phyloP scores from a whole-genome alignment of 345 rosid genomes.

The Populus ilicifolia region DNA sequence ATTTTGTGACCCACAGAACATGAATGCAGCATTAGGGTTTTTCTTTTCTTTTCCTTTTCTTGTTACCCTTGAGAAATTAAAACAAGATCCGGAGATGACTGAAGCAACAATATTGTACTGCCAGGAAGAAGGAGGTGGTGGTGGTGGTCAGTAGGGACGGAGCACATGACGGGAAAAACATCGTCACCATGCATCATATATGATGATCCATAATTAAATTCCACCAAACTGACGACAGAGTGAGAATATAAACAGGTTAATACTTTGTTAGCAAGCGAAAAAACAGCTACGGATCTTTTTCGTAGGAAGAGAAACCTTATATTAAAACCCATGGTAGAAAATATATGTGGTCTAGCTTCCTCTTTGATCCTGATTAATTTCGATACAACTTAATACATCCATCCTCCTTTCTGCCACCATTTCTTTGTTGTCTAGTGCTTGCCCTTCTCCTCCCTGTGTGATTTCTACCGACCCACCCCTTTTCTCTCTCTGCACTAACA shows the following conservation, averaged over 20 bases:
- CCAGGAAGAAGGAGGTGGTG: not conserved
- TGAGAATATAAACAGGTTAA: not conserved
- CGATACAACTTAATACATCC: not conserved
- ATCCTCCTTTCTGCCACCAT: not conserved
- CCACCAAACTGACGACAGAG: conserved; percentile 1
- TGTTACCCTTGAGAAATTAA: not conserved
- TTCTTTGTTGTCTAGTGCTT: conserved; percentile 1
- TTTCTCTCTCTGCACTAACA: not conserved
- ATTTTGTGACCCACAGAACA: not conserved
- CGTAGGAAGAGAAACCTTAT: conserved; percentile 57
- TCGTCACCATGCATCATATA: conserved; percentile 16
- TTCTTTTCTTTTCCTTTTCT: not conserved
- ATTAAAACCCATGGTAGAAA: conserved; percentile 34
- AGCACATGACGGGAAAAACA: conserved; percentile 10
- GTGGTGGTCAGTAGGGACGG: conserved; percentile 2
- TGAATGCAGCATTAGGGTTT: not conserved
- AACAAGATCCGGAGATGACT: not conserved
- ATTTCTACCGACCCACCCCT: not conserved
- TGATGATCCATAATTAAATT: conserved; percentile 9
- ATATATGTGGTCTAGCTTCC: not conserved
- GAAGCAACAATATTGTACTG: not conserved
- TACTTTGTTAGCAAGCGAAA: not conserved
- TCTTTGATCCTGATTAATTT: not conserved
- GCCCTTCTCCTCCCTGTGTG: not conserved
- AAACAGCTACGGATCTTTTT: conserved; percentile 38